Conservation (phyloP, 2,329 filamentous ascomycete genomes). For the Penicillium sp. region DNA sequence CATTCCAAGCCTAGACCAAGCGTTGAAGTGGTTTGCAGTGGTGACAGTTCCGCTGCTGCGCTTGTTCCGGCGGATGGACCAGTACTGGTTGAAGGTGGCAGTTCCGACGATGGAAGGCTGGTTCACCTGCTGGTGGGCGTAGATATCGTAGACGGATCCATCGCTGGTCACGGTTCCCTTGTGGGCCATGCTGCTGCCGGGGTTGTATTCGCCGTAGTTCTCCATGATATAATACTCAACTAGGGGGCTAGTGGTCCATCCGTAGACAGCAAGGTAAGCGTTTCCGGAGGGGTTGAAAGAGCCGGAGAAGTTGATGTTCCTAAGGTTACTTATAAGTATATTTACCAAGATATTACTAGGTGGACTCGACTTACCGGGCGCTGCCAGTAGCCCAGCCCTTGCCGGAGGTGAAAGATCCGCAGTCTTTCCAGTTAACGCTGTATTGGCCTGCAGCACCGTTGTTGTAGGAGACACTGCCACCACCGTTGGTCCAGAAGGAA, state of each 20-base stretch:
- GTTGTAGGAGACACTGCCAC: conserved; percentile 43
- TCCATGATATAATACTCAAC: conserved; percentile 41
- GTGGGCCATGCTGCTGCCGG: conserved; percentile 23
- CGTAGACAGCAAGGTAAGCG: conserved; percentile 37
- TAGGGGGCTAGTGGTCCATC: conserved; percentile 39
- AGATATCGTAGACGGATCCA: conserved; percentile 38
- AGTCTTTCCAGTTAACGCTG: conserved; percentile 45
- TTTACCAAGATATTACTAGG: background rate
- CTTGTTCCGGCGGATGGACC: conserved; percentile 38
- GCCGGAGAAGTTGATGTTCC: conserved; percentile 31
- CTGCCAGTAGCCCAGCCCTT: conserved; percentile 58
- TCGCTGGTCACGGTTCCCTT: conserved; percentile 37
- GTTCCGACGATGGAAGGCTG: conserved; percentile 41
- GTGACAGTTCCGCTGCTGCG: conserved; percentile 36
- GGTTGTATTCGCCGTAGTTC: conserved; percentile 33
- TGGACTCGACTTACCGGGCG: conserved; percentile 39
- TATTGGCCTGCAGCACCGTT: conserved; percentile 47
- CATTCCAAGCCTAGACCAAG: conserved; percentile 33
- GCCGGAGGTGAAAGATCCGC: conserved; percentile 56
- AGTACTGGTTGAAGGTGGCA: conserved; percentile 43
- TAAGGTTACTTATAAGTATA: background rate
- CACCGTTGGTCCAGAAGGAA: conserved; percentile 50
- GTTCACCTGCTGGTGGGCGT: conserved; percentile 36
- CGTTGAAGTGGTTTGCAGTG: conserved; percentile 37
- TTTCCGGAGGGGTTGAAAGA: conserved; percentile 31